Base-by-base conservation (phyloP, 1,139 yeast genomes). In the Tardiomyces blankii region DNA sequence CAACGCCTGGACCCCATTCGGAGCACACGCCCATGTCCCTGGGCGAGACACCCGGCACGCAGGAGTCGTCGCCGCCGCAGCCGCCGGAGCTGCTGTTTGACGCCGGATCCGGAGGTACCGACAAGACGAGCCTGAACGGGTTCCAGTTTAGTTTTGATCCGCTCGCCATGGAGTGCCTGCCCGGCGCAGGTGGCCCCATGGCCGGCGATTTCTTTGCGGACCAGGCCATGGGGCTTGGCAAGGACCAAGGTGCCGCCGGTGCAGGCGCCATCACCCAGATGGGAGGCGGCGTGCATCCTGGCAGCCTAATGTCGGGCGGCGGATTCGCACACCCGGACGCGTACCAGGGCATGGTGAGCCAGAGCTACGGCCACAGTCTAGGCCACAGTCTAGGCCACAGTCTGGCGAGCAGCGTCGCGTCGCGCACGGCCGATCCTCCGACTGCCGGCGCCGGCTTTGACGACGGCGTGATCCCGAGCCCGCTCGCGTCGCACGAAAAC, bases 111-210 rank as follows among this genome's bases (percentile, higher is more conserved):
- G 25, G n/a, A n/a, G 30, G 35, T 30, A 4, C 16, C 16, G 35
- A 30, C 16, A 30, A 30, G 35, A 9, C 16, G 9, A 9, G 16
- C 35, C n/a, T 30, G 9, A 54, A 51, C 41, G 60, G 54, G 28
- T 59, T 59, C 44, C 57, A 59, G 47, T 59, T 59, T 49, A 51
- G 54, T 16, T 48, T 60, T 28, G 63, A 60, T 44, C 63, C 63
- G 18, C 47, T 60, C 42, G 62, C 63, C n/a, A 48, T 58, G 27
- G 63, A 59, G 45, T 63, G 63, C 18, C 51, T 59, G 18, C 51
- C 55, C 14, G 33, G 46, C 13, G 25, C 7, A 21, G 43, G 44
- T 35, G 46, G 44, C 18, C 33, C 28, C 40, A 40, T n/a, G 30
- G 35, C 30, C 11, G 39, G 19, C 21, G 42, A 30, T 9, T 30